These are phyloP conservation scores for Triglochin maritima DNA, from an alignment of 106 monocot genomes.

Conservation along the genomic window DNA sequence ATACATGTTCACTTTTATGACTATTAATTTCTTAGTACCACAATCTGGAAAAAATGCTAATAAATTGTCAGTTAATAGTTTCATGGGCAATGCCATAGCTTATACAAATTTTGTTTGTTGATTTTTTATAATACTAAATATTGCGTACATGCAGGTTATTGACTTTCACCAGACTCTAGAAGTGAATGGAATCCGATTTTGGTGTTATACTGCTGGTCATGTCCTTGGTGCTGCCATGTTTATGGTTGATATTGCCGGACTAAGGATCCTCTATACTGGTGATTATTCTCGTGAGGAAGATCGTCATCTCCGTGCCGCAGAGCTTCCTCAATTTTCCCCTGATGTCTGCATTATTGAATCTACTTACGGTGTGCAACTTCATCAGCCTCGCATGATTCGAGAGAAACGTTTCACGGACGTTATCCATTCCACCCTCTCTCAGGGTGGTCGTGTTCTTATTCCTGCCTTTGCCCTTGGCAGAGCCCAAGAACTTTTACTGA, in stretches of 20 bases:
- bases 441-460: constrained; percentile 86
- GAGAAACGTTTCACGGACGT: constrained; percentile 97
- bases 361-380: constrained; percentile 90
- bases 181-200: constrained; percentile 97
- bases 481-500: constrained; percentile 95
- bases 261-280: constrained; percentile 89
- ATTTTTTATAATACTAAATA: neutral
- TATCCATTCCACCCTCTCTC: constrained; percentile 66
- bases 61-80: too few relatives aligned
- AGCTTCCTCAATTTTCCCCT: constrained; percentile 26
- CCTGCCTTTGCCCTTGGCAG: constrained; percentile 97
- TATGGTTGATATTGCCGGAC: constrained; percentile 95
- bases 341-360: constrained; percentile 95
- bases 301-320: constrained; percentile 59
- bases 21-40: neutral
- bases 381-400: constrained; percentile 69
- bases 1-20: neutral
- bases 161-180: constrained; percentile 97
- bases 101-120: neutral
- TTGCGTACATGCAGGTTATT: constrained; percentile 47
- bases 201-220: constrained; percentile 99
- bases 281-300: constrained; percentile 98
- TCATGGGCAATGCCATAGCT: neutral
- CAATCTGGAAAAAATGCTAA: neutral
- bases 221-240: constrained; percentile 99